Base-by-base conservation (phyloP, 2,329 filamentous ascomycete genomes). In the Torrubiellomyces zombiae region DNA sequence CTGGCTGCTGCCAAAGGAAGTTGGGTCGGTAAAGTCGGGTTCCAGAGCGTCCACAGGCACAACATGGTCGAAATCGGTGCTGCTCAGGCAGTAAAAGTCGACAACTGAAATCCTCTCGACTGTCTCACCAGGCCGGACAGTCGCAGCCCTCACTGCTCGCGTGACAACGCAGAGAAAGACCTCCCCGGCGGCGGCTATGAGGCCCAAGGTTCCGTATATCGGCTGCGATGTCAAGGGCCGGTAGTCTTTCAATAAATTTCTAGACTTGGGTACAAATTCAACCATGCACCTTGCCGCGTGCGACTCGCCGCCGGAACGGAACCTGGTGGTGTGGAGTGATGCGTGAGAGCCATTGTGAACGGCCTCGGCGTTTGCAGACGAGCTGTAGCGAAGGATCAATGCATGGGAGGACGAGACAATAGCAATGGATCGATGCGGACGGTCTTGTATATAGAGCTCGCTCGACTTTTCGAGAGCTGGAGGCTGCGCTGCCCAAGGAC, bases 151-250 rank as follows among this genome's bases (percentile, higher is more conserved):
- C 12, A 69, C 65, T 18, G 81, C 77, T 22, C 73, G 70, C 15
- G 79, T 91, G 26, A 95, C 79, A 29, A 94, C 77, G 32, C 83
- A 89, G 10, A 95, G 59, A 47, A 95, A 95, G 9, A 94, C 75
- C 55, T 94, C 82, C 31, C 71, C 65, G 33, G 74, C 71, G 33
- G 92, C 66, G 1, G 82, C 77, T 38, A 94, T 86, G 32, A 95
- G 58, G 2, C 86, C 86, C 22, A 95, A 58, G 0, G 85, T 95
- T 28, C 86, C 86, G 44, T 82, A 75, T 17, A 85, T 76, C 10
- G 74, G 73, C 23, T 79, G 61, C 11, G 73, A 67, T 16, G 72
- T 79, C 30, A 94, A 56, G 9, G 74, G 63, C 21, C 80, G 71
- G 51, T 86, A 94, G 34, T 82, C 76, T 38, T 60, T 65, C 31